Evolutionary conservation across 805 yeast species (phyloP).

Genomic region (Phaffomyces opuntiae): DNA sequence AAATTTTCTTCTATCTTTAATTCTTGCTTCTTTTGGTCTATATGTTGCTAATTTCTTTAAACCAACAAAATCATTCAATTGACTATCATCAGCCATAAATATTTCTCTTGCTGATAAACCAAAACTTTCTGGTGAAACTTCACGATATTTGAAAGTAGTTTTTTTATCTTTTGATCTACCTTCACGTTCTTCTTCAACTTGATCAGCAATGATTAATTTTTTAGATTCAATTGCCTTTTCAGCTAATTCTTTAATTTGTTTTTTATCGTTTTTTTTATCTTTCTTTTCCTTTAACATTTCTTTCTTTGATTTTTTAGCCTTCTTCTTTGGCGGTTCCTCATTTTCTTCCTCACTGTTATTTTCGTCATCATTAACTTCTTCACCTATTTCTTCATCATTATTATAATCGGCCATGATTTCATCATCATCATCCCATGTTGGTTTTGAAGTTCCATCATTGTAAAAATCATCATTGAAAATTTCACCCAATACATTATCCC

Average conservation of each 20-base stretch:
- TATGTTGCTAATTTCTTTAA: constrained; percentile 92
- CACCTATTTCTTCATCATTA: constrained; percentile 36
- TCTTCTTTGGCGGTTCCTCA: constrained; percentile 28
- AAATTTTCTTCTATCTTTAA: constrained; percentile 76
- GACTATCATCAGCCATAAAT: constrained; percentile 80
- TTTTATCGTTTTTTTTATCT: constrained; percentile 54
- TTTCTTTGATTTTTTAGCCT: constrained; percentile 46
- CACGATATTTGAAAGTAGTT: constrained; percentile 73
- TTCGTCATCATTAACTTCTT: constrained; percentile 21
- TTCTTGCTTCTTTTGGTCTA: constrained; percentile 62
- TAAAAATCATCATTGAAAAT: constrained; percentile 83
- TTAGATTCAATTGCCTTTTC: constrained; percentile 74
- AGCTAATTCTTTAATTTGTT: constrained; percentile 57
- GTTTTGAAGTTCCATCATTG: constrained; percentile 46
- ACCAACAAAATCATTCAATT: constrained; percentile 78
- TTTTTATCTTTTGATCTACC: constrained; percentile 45
- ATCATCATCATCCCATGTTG: constrained; percentile 61
- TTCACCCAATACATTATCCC: constrained; percentile 83
- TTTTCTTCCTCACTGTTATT: constrained; percentile 27
- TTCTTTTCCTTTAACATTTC: constrained; percentile 52
- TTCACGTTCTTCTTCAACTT: constrained; percentile 51
- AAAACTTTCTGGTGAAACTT: constrained; percentile 90
- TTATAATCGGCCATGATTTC: constrained; percentile 41
- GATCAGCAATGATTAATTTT: constrained; percentile 56
- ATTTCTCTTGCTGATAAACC: constrained; percentile 86